Evolutionary conservation across 176 grass and related monocot genomes (phyloP).

Genomic region (Paspalum vaginatum): DNA sequence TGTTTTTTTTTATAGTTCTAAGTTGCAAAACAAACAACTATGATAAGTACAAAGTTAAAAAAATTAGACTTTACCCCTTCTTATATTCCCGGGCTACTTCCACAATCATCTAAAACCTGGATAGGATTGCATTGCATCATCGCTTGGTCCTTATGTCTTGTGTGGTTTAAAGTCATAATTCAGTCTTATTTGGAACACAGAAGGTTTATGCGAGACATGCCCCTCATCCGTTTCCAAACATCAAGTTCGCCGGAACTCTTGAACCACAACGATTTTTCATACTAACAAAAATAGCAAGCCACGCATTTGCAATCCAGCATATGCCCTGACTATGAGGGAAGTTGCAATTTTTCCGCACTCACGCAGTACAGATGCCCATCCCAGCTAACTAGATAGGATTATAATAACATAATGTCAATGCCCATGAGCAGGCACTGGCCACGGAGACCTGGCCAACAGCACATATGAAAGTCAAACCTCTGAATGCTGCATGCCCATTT

Average conservation of each 20-base stretch:
- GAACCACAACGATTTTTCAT: not conserved
- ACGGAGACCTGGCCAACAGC: not conserved
- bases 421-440: not conserved
- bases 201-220: not conserved
- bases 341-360: not conserved
- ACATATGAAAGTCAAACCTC: slow-evolving; percentile 32
- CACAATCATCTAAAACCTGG: no score
- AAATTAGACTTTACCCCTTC: no score
- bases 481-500: not conserved
- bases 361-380: slow-evolving; percentile 25
- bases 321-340: not conserved
- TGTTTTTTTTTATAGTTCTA: no score
- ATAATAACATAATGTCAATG: slow-evolving; percentile 20
- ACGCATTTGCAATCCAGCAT: not conserved
- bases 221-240: not conserved
- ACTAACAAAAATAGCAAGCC: no score
- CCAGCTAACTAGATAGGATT: slow-evolving; percentile 11
- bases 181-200: not conserved
- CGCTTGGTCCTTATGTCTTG: not conserved
- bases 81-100: not conserved
- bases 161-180: not conserved
- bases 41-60: no score
- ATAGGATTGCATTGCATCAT: no score
- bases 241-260: not conserved
- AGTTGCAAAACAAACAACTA: no score